These are phyloP conservation scores for Lecanicillium sp. DNA, from an alignment of 2,329 filamentous ascomycete species.

Conservation along the genomic window DNA sequence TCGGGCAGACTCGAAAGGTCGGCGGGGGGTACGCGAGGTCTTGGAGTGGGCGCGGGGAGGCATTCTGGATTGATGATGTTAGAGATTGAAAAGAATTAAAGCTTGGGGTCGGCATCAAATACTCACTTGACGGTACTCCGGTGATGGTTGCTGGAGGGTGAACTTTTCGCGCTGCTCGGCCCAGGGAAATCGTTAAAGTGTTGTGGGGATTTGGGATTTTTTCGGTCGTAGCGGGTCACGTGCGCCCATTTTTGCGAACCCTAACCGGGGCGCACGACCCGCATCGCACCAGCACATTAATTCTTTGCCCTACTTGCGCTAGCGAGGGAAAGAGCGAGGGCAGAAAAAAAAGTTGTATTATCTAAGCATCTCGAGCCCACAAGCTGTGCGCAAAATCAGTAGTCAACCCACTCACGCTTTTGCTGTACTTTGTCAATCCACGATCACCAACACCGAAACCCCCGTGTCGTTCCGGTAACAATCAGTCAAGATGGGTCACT, in stretches of 20 bases:
- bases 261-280: slow-evolving; percentile 23
- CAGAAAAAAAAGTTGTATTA: slow-evolving; percentile 31
- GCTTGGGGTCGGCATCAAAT: slow-evolving; percentile 10
- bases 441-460: slow-evolving; percentile 36
- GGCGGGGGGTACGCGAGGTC: slow-evolving; percentile 98
- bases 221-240: slow-evolving; percentile 21
- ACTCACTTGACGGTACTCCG: slow-evolving; percentile 37
- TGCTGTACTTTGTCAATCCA: slow-evolving; percentile 28
- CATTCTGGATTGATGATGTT: slow-evolving; percentile 30
- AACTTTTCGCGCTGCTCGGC: slow-evolving; percentile 13
- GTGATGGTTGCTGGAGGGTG: slow-evolving; percentile 27
- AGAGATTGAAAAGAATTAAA: slow-evolving; percentile 19
- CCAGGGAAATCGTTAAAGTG: slow-evolving; percentile 26
- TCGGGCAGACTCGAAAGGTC: slow-evolving; percentile 99
- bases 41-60: slow-evolving; percentile 75
- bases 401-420: slow-evolving; percentile 28
- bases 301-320: slow-evolving; percentile 28
- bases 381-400: slow-evolving; percentile 34
- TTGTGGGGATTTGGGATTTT: slow-evolving; percentile 28
- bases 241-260: slow-evolving; percentile 23
- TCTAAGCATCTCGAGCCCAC: slow-evolving; percentile 31
- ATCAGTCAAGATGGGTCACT: slow-evolving; percentile 73
- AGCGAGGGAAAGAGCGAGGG: slow-evolving; percentile 7
- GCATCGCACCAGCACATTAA: slow-evolving; percentile 17
- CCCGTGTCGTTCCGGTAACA: slow-evolving; percentile 29